Evolutionary conservation across 768 basidiomycete genomes (phyloP).

Genomic region (Auricularia heimuer): DNA sequence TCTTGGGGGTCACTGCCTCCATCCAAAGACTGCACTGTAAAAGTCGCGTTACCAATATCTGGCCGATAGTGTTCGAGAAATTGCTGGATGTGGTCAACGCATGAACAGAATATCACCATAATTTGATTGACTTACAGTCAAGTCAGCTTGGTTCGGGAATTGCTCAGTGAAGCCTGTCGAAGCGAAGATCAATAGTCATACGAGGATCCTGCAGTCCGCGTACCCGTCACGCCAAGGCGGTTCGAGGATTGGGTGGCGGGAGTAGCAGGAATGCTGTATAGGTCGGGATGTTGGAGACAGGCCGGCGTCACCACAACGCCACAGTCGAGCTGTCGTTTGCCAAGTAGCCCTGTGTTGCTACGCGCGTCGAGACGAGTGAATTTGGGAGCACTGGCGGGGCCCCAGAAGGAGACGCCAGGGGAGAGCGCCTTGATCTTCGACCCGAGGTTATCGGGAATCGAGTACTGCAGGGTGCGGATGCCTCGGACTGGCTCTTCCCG

Average conservation of each 20-base stretch:
- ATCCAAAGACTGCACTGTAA: slow-evolving; percentile 18
- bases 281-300: neutral
- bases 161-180: neutral
- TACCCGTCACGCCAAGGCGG: slow-evolving; percentile 19
- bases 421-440: slow-evolving; percentile 19
- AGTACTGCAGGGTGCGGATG: slow-evolving; percentile 28
- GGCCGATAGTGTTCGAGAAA: slow-evolving; percentile 19
- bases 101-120: neutral
- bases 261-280: slow-evolving; percentile 7
- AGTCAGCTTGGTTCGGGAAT: neutral
- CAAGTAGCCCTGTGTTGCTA: neutral
- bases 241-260: slow-evolving; percentile 21
- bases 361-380: neutral
- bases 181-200: neutral
- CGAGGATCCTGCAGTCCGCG: neutral
- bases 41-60: slow-evolving; percentile 15
- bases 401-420: neutral
- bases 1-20: slow-evolving; percentile 20
- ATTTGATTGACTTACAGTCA: neutral
- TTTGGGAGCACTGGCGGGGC: too few species aligned
- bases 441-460: slow-evolving; percentile 24
- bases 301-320: neutral
- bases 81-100: slow-evolving; percentile 7
- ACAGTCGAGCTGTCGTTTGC: neutral
- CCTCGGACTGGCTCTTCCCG: slow-evolving; percentile 17